Base-by-base conservation (phyloP, 345 rosid species). In the Salix purpurea region DNA sequence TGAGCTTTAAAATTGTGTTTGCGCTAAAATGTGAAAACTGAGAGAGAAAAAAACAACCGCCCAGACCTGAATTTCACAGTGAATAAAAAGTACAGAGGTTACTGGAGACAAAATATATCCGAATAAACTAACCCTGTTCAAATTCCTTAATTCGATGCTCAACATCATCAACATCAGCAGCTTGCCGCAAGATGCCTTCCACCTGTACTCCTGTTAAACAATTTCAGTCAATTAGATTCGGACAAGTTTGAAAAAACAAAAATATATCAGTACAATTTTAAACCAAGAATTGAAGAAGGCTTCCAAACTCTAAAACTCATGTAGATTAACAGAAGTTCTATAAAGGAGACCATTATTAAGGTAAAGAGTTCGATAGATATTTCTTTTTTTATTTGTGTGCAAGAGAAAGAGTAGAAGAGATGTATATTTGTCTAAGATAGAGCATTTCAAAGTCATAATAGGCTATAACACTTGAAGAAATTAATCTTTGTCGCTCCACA, bases 181-280 rank as follows among this genome's bases (percentile, higher is more conserved):
- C 99, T 85, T 96, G 98, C 77, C 99, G 87, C 88, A 96, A 84
- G 78, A 96, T 91, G 74, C 99, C 99, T 91, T 96, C 98, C 75
- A 87, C 90, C 84, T 83, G 90, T 79, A 86, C 73, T 82, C 99
- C 99, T 96, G 90, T 76, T 75, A 80, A 68, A 79, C 68, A 65
- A 76, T 61, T 77, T 74, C 40, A 74, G 50, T 46, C 23, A 36
- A 78, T 86, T 67, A 89, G 83, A 77, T 77, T 62, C 54, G 70
- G n/a, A n/a, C 60, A 60, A 26, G 14, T 3, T 9, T 40, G 65
- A 6, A 39, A 54, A 54, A 65, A 52, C n/a, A 40, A 32, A 66
- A 74, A 32, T 32, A 12, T 37, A 74, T 62, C 32, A 56, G n/a
- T 39, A 4, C 61, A 24, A 52, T 6, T 16, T 46, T 65, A 66